Percentiles rank a stretch among this genome's conserved stretches.
Evolutionary conservation across 306 rosid species (phyloP).

Genomic region (Prunus kanzakura): DNA sequence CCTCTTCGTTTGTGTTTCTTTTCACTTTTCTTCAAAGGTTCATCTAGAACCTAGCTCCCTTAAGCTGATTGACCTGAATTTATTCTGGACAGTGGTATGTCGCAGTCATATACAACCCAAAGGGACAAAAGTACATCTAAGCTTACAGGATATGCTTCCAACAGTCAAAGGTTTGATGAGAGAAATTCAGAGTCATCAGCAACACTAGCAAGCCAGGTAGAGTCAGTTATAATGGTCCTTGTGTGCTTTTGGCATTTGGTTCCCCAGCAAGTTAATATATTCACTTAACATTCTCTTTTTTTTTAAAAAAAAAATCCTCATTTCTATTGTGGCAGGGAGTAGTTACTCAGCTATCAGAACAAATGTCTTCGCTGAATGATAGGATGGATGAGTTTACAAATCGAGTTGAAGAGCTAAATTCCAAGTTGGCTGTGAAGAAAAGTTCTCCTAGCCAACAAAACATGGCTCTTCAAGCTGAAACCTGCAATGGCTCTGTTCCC

Average conservation of each 20-base stretch:
- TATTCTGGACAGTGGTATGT: slow-evolving; percentile 67
- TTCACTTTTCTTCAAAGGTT: neutral
- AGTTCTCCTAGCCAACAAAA: slow-evolving; percentile 75
- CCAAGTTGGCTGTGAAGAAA: slow-evolving; percentile 54
- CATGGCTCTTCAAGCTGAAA: slow-evolving; percentile 65
- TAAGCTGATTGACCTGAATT: slow-evolving; percentile 6
- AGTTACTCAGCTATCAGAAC: slow-evolving; percentile 76
- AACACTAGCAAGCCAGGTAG: slow-evolving; percentile 60
- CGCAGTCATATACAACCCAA: slow-evolving; percentile 76
- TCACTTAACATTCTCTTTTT: neutral
- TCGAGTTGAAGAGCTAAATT: slow-evolving; percentile 81
- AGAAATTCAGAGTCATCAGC: slow-evolving; percentile 56
- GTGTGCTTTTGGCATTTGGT: slow-evolving; percentile 8
- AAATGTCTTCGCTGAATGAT: slow-evolving; percentile 85
- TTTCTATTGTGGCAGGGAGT: slow-evolving; percentile 47
- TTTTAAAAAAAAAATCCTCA: neutral
- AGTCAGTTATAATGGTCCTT: slow-evolving; percentile 1
- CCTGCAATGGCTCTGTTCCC: slow-evolving; percentile 82
- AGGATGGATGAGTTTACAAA: slow-evolving; percentile 93
- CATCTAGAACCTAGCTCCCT: slow-evolving; percentile 14
- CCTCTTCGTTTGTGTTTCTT: neutral
- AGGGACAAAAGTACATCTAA: slow-evolving; percentile 71
- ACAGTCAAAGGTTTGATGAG: slow-evolving; percentile 53
- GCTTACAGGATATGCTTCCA: slow-evolving; percentile 45
- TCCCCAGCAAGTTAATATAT: neutral